Evolutionary conservation across 257 asterid genomes (phyloP).

Genomic region (Cordia subcordata): DNA sequence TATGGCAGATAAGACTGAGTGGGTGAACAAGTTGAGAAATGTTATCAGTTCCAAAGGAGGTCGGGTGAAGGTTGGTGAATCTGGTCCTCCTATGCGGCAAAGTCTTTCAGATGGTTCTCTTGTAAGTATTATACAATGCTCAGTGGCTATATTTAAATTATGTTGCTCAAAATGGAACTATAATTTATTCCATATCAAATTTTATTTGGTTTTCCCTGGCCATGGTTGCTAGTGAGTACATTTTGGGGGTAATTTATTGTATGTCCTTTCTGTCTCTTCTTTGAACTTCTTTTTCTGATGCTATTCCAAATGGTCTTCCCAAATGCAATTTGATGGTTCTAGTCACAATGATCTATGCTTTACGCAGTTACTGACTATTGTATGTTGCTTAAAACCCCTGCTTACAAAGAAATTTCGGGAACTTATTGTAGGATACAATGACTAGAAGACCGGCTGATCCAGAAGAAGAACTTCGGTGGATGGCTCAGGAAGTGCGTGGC

Average conservation of each 20-base stretch:
- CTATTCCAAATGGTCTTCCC: too few relatives aligned
- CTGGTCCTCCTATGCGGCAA: constrained; percentile 63
- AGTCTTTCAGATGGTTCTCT: constrained; percentile 90
- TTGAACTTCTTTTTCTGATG: too few relatives aligned
- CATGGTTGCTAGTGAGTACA: too few relatives aligned
- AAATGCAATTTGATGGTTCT: too few relatives aligned
- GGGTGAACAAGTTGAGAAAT: constrained; percentile 65
- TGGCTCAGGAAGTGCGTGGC: constrained; percentile 98
- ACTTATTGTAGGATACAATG: constrained; percentile 61
- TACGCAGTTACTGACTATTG: too few relatives aligned
- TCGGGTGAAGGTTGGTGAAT: constrained; percentile 74
- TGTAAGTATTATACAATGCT: constrained; percentile 45
- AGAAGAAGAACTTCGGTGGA: constrained; percentile 96
- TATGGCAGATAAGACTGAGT: constrained; percentile 60
- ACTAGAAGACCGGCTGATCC: constrained; percentile 87
- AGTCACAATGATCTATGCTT: too few relatives aligned
- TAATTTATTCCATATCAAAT: background rate
- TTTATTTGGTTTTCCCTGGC: too few relatives aligned
- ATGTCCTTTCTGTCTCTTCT: too few relatives aligned
- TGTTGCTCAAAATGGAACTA: background rate
- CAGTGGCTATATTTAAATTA: background rate
- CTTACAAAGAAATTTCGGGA: background rate
- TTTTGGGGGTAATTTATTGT: too few relatives aligned
- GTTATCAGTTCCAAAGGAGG: constrained; percentile 88
- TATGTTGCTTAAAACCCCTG: too few relatives aligned